Conservation (phyloP, 78 protist species). For the Tieghemostelium lacteum region DNA sequence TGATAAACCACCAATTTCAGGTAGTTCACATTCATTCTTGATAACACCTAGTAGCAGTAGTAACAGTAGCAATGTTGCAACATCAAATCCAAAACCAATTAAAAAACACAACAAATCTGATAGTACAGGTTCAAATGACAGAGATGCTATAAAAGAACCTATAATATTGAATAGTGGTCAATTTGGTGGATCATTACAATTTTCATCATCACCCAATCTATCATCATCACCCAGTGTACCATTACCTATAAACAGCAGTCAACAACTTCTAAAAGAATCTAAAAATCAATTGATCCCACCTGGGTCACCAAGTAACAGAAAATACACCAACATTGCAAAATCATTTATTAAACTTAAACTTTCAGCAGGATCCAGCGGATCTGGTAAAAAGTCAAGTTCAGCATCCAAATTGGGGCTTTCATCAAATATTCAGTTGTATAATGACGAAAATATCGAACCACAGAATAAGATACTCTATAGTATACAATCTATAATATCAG, state of each 20-base stretch:
- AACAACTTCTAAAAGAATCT: too few relatives aligned
- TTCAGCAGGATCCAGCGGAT: not conserved
- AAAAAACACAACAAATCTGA: too few relatives aligned
- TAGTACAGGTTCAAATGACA: too few relatives aligned
- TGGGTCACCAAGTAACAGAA: conserved; percentile 7
- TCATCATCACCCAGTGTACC: too few relatives aligned
- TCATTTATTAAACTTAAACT: conserved; percentile 13
- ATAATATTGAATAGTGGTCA: too few relatives aligned
- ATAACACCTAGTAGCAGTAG: not conserved
- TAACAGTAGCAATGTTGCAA: not conserved
- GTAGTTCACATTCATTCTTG: too few relatives aligned
- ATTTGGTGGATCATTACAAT: too few relatives aligned
- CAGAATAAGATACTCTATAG: conserved; percentile 26
- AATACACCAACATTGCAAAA: conserved; percentile 24
- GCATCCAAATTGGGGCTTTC: not conserved
- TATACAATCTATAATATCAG: conserved; percentile 30
- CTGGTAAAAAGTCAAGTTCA: not conserved
- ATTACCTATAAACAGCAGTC: too few relatives aligned
- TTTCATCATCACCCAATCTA: too few relatives aligned
- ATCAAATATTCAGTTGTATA: not conserved
- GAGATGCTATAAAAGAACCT: too few relatives aligned
- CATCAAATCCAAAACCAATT: too few relatives aligned
- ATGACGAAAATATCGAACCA: not conserved
- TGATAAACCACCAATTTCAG: too few relatives aligned
- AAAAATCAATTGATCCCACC: not conserved